phyloP scores from a whole-genome alignment of 768 basidiomycete species.

The Panellus pusillus region DNA sequence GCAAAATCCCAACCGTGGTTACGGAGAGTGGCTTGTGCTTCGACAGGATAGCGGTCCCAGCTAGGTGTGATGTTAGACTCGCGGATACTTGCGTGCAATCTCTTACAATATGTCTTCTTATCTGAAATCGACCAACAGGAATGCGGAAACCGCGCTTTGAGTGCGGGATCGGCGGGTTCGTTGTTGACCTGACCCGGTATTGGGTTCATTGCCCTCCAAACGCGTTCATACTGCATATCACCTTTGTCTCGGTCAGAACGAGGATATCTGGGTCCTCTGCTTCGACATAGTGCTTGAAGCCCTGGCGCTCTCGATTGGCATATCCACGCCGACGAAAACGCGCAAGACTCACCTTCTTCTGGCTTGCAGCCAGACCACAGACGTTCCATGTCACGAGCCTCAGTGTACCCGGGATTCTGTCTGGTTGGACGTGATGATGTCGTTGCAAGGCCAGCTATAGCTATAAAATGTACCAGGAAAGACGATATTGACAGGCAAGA shows the following conservation, averaged over 20 bases:
- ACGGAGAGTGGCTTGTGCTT: constrained; percentile 73
- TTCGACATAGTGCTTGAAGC: constrained; percentile 79
- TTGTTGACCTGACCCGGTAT: constrained; percentile 60
- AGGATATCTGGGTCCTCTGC: constrained; percentile 87
- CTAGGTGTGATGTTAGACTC: constrained; percentile 34
- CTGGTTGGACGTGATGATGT: background rate
- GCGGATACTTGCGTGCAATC: too few relatives aligned
- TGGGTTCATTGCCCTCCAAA: background rate
- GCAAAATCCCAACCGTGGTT: constrained; percentile 31
- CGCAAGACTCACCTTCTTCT: constrained; percentile 62
- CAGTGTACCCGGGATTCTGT: constrained; percentile 42
- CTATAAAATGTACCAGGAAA: constrained; percentile 42
- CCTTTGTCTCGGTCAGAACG: constrained; percentile 87
- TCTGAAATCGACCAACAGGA: constrained; percentile 74
- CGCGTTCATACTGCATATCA: constrained; percentile 22
- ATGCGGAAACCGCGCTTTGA: constrained; percentile 64
- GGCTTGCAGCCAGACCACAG: constrained; percentile 70
- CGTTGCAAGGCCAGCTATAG: background rate
- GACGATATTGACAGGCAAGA: constrained; percentile 58
- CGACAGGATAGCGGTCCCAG: constrained; percentile 79
- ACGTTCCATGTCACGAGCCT: constrained; percentile 79
- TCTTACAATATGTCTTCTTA: constrained; percentile 78
- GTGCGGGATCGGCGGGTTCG: constrained; percentile 55
- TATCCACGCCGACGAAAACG: background rate
- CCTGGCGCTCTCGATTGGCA: constrained; percentile 43